Evolutionary conservation across 306 rosid genomes (phyloP).

Genomic region (Malus sylvestris): DNA sequence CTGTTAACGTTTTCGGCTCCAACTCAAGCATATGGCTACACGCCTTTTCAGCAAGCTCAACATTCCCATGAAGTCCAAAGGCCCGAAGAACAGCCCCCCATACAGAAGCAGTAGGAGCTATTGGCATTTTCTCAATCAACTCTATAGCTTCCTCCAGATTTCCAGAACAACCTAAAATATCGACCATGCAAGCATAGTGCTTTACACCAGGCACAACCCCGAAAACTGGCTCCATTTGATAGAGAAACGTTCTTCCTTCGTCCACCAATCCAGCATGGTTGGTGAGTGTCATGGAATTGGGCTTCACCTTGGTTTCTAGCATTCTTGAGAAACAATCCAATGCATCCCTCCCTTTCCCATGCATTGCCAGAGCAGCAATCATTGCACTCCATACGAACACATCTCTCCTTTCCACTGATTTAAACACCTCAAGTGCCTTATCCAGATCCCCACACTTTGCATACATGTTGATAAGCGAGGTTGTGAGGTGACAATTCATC

Average conservation of each 20-base stretch:
- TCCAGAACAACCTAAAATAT: conserved; percentile 45
- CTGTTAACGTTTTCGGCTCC: conserved; percentile 13
- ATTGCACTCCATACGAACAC: conserved; percentile 60
- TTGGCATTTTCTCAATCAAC: conserved; percentile 24
- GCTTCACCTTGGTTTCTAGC: conserved; percentile 47
- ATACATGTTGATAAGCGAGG: conserved; percentile 62
- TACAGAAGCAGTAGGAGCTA: conserved; percentile 35
- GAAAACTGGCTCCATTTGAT: conserved; percentile 44
- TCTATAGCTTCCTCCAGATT: background rate
- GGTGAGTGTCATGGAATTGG: conserved; percentile 54
- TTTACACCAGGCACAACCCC: conserved; percentile 46
- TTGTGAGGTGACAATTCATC: conserved; percentile 36
- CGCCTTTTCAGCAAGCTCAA: conserved; percentile 45
- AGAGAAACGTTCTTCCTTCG: conserved; percentile 38
- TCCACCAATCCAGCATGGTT: conserved; percentile 51
- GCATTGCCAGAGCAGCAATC: conserved; percentile 63
- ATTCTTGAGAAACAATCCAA: conserved; percentile 42
- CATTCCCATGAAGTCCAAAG: conserved; percentile 46
- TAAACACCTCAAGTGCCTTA: conserved; percentile 48
- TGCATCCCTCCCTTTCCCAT: conserved; percentile 45
- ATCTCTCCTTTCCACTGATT: conserved; percentile 38
- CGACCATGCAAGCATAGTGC: conserved; percentile 53
- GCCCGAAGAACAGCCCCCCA: conserved; percentile 65
- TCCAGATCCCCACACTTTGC: conserved; percentile 59
- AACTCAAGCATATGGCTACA: conserved; percentile 39